Base-by-base conservation (phyloP, 2,329 filamentous ascomycete genomes). In the Hypoxylon sp. region DNA sequence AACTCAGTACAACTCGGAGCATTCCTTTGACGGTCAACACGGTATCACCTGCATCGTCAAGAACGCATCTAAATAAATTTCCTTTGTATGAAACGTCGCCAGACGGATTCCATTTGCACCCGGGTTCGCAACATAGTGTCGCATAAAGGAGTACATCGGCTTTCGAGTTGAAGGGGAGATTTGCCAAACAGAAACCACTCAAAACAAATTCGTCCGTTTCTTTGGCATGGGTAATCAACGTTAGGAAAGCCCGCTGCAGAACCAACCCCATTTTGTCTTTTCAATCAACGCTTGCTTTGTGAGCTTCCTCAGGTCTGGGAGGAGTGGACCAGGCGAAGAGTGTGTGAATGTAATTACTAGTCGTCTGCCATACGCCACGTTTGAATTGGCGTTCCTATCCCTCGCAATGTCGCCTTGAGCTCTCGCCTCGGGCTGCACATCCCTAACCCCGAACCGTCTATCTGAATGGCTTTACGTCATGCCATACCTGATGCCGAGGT, bases 71-170 rank as follows among this genome's bases (percentile, higher is more conserved):
- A 65, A 44, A 67, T 67, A 63, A 44, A 66, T 69, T 69, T 69
- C 67, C 67, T 69, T 67, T 69, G 67, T 69, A 38, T 50, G 28
- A 59, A 50, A 32, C 64, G 60, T 69, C 67, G 53, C 61, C 59
- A 55, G 67, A 60, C 64, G 63, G 38, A 49, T 48, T 46, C 40
- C 24, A 54, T 58, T 54, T 61, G 30, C 67, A 61, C 48, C 5
- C 32, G 49, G 54, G 22, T 65, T 65, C 50, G 52, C 60, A 55
- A 63, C 55, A 56, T 51, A 59, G 46, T 64, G 55, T 61, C 44
- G 56, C 61, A 67, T 64, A 49, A 32, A 51, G 46, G 64, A 58
- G 56, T 67, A 61, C 52, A 53, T 57, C 36, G 44, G 22, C 42
- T 58, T 56, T 66, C 46, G 44, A 56, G 20, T 30, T 26, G 46